Base-by-base conservation (phyloP, 129 eudicot genomes). In the Flaveria sonorensis region DNA sequence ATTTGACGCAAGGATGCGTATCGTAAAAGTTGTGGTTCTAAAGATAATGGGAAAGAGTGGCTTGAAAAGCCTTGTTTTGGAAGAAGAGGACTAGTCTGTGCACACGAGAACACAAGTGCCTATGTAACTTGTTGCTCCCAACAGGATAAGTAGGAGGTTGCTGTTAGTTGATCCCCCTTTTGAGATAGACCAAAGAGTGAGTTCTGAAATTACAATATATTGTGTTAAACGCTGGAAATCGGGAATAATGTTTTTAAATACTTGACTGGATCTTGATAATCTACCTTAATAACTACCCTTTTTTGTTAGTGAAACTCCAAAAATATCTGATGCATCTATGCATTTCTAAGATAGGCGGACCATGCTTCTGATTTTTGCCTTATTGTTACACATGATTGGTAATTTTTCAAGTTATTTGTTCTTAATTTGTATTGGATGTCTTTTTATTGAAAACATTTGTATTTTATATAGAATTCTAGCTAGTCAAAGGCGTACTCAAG, bases 321-420 rank as follows among this genome's bases (percentile, higher is more conserved):
- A 36, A 12, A 72, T 10, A n/a, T 66, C 7, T 40, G 3, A 2
- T 18, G 66, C 66, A 2, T 36, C 66, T 36, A 71, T 72, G 65
- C 36, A 39, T 10, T 36, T 52, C 11, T 7, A 32, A 53, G 76
- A 32, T 52, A 72, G 32, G 76, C 5, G 53, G 39, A 14, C 13
- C 28, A 3, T 72, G 23, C 19, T 56, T 30, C 12, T 55, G 32
- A 20, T 10, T 26, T 72, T 20, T 39, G 67, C 3, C 13, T 45
- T 62, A 43, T 43, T 10, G 36, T 11, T 73, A n/a, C 40, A 13
- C 40, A 9, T 73, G 39, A 73, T 56, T 74, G 70, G 57, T 6
- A 59, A 36, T 36, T 52, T 26, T 51, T 72, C 30, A 18, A 4
- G 51, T 21, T 72, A 23, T 53, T 52, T 52, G 36, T 19, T 32